Conservation (phyloP, 78 protist genomes). For the Dictyostelium capitatum region DNA sequence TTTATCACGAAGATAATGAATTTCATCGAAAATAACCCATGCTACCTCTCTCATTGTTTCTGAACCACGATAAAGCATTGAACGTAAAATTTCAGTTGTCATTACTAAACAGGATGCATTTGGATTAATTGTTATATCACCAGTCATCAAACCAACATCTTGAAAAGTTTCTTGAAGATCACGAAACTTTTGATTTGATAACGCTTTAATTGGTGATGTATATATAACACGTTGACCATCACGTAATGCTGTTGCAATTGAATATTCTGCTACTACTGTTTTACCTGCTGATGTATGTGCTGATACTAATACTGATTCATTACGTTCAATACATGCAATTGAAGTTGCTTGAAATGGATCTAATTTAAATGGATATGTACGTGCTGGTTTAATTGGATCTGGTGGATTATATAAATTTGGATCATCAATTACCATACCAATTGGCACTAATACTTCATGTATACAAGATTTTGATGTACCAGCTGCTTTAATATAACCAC, state of each 20-base stretch:
- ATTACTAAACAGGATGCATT: constrained; percentile 92
- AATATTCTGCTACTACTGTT: constrained; percentile 98
- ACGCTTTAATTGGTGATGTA: constrained; percentile 98
- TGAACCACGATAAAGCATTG: constrained; percentile 98
- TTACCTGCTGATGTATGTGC: constrained; percentile 99
- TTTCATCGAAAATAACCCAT: constrained; percentile 98
- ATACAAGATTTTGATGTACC: constrained; percentile 67
- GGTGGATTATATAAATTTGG: constrained; percentile 46
- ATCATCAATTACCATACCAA: constrained; percentile 27
- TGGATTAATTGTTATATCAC: constrained; percentile 94
- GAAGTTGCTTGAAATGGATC: constrained; percentile 93
- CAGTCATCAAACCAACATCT: constrained; percentile 96
- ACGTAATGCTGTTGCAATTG: constrained; percentile 89
- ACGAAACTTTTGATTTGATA: constrained; percentile 96
- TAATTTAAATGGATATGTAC: constrained; percentile 91
- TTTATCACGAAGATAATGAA: constrained; percentile 93
- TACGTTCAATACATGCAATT: constrained; percentile 85
- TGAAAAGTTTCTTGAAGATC: constrained; percentile 87
- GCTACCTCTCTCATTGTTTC: constrained; percentile 92
- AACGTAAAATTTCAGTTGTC: constrained; percentile 98
- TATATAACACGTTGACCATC: constrained; percentile 91
- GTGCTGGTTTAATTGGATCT: constrained; percentile 83
- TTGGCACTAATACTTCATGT: constrained; percentile 66
- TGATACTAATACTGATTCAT: constrained; percentile 96
- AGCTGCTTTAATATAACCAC: constrained; percentile 31